Evolutionary conservation across 208 protist species (phyloP), one percentile per base, ranked within the genome.

Genomic region (Trypanosoma brucei): DNA sequence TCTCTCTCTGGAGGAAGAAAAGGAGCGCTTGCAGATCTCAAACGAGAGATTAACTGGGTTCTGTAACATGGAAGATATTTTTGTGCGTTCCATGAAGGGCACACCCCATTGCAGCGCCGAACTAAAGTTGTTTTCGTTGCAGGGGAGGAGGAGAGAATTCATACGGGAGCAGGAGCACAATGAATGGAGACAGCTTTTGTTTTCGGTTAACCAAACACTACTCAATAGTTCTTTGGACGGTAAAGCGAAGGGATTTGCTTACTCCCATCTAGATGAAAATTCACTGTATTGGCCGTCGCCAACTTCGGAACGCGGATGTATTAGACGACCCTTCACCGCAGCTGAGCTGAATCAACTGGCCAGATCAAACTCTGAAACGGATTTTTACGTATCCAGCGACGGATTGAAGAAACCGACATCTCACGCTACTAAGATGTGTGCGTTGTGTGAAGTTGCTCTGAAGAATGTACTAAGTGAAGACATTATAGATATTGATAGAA

Each of bases 101-200:
- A 78, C 84, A 45, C 31, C 33, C 9, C 65, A 84, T 55, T 73
- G 76, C 45, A 48, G 69, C 33, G 76, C 84, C 13, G 76, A 73
- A 1, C 79, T 86, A 59, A 65, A 83, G 46, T 57, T 88, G 51
- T 79, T 91, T 46, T 33, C 40, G 35, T 59, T 88, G 5, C 64
- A 91, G 54, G 49, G 49, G 1, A 62, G 70, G 49, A 63, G 65
- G 8, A 72, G 84, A 8, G 65, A 65, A 5, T 55, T 74, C n/a
- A 52, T 91, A 49, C 38, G 35, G 55, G 60, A 70, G 0, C 81
- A 91, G 46, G 79, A 91, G 53, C 44, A 50, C 35, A 75, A 62
- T 30, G 81, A 87, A 54, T 59, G 84, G 2, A 49, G 53, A n/a
- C 72, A 84, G 13, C 55, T 86, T 3, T 8, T 48, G 11, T 70